Base-by-base conservation (phyloP, 2,329 filamentous ascomycete species). In the Aspergillus eucalypticola region DNA sequence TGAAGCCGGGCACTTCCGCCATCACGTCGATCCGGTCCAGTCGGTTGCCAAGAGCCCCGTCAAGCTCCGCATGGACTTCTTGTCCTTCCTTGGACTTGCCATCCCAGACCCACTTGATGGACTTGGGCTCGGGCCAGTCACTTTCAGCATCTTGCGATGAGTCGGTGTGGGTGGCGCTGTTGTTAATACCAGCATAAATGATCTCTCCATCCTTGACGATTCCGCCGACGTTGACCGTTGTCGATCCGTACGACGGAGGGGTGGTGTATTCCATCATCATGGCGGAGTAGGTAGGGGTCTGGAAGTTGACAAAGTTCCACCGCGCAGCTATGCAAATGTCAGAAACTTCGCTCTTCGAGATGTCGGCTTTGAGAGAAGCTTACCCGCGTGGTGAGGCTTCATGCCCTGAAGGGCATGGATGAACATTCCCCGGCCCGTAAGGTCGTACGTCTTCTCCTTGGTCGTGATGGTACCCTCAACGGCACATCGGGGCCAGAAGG, bases 231-330 rank as follows among this genome's bases (percentile, higher is more conserved):
- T 86, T 90, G 64, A 99, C 92, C 17, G 86, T 80, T 1, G 93
- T 96, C 54, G 87, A 88, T 35, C 91, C 95, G 73, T 99, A 99
- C 4, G 94, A 97, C 3, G 91, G 87, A 27, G 95, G 96, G 0
- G 95, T 99, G 39, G 88, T 96, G 77, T 88, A 99, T 77, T 98
- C 90, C 95, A 99, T 99, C 82, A 98, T 82, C 66, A 96, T 80
- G 27, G 93, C 94, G 27, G 93, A 95, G 80, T 92, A 90, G 19
- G 83, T 91, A 21, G 92, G 89, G 13, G 91, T 89, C 75, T 98
- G 93, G 81, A 96, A 96, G 79, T 93, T 87, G 77, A 86, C 84
- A 81, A 97, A 99, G 79, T 95, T 96, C 95, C 95, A 99, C 64
- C 86, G 87, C 29, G 90, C 88, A 63, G 94, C 87, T 86, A 66